Conservation (phyloP, 305 asterid species). For the Nicotiana rustica region DNA sequence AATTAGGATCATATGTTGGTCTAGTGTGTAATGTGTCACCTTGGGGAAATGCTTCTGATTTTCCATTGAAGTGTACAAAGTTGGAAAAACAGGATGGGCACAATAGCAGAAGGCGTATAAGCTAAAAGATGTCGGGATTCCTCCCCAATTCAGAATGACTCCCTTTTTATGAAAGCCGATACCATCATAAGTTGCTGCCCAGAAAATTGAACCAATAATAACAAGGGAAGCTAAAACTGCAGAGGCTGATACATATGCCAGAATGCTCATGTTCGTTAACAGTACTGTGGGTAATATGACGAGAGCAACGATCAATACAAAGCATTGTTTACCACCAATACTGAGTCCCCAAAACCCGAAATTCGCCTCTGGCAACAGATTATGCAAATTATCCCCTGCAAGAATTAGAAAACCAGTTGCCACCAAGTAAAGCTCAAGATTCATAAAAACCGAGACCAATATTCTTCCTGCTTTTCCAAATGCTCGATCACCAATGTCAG, state of each 20-base stretch:
- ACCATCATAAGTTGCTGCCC: conserved; percentile 15
- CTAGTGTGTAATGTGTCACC: conserved; percentile 40
- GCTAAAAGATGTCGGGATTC: conserved; percentile 64
- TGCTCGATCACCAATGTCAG: conserved; percentile 49
- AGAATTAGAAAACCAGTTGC: conserved; percentile 51
- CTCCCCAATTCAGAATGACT: conserved; percentile 46
- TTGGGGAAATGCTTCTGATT: conserved; percentile 50
- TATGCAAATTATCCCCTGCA: conserved; percentile 50
- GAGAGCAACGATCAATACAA: conserved; percentile 38
- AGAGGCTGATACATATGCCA: conserved; percentile 50
- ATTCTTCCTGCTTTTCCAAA: conserved; percentile 46
- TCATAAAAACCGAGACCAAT: conserved; percentile 40
- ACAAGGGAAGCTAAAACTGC: conserved; percentile 48
- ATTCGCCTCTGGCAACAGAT: conserved; percentile 35
- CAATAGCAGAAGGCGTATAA: conserved; percentile 61
- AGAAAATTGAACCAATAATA: conserved; percentile 38
- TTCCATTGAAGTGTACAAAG: conserved; percentile 66
- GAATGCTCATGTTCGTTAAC: conserved; percentile 44
- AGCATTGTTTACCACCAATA: conserved; percentile 37
- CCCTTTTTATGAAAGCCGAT: conserved; percentile 28
- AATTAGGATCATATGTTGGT: background rate
- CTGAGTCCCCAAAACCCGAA: conserved; percentile 21
- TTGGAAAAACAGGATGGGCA: conserved; percentile 72
- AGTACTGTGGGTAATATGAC: conserved; percentile 47
- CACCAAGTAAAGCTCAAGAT: conserved; percentile 52